Base-by-base conservation (phyloP, 768 basidiomycete genomes). In the Udeniomyces megalosporus region DNA sequence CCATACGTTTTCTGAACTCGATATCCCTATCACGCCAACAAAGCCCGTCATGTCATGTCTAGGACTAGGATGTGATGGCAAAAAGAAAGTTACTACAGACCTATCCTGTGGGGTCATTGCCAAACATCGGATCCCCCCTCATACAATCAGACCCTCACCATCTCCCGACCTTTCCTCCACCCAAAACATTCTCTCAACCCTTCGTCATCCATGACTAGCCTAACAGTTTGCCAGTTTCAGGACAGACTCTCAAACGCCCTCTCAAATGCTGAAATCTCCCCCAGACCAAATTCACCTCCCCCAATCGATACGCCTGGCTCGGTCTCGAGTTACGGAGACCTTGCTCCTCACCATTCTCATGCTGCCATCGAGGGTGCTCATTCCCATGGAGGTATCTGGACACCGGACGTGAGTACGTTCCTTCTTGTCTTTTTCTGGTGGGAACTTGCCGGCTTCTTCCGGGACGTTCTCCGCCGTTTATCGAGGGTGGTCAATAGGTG, bases 271-370 rank as follows among this genome's bases (percentile, higher is more conserved):
- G 49, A 34, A 5, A 26, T 11, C 34, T 32, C 45, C 22, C 14
- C 22, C 50, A 24, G 24, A 14, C 20, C 60, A 10, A 14, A n/a
- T 34, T 12, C 60, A 35, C 4, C 12, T 61, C 38, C 29, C 62
- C 66, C 20, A n/a, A n/a, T 57, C 22, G 4, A 22, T 42, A 46
- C 10, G 68, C 66, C 56, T 32, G 22, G 12, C n/a, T 11, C 31
- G 15, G 57, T 31, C 24, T 46, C 7, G 48, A 15, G n/a, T 50
- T 12, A 38, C 47, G 28, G 24, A 49, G 17, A 35, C 67, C 62
- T 71, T 20, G 72, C 77, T 50, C 56, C 72, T 3, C 82, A 84
- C 69, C 75, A 80, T 12, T 84, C 88, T 70, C 80, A 76, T 58
- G 71, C 70, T 60, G 74, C 65, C 17, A n/a, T 53, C 48, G 75